These are phyloP conservation scores for Annulohypoxylon bovei DNA, from an alignment of 495 filamentous ascomycete genomes.

Conservation along the genomic window DNA sequence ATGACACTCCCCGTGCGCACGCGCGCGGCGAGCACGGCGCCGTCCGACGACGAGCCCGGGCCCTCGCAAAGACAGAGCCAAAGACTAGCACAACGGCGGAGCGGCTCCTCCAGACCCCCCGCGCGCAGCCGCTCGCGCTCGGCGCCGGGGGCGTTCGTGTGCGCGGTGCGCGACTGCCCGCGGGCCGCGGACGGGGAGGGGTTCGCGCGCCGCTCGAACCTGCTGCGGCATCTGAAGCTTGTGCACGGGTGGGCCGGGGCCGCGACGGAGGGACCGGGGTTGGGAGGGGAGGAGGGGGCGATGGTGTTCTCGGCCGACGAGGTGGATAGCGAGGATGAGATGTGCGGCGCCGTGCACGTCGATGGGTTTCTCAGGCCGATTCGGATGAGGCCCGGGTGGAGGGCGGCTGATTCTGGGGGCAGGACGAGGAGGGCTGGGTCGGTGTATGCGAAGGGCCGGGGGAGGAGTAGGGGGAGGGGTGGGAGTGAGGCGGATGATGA, in stretches of 20 bases:
- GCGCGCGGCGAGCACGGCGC: not conserved
- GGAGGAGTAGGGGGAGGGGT: slow-evolving; percentile 24
- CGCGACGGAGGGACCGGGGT: not conserved
- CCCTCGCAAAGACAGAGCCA: not conserved
- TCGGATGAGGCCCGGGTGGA: slow-evolving; percentile 48
- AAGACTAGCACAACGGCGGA: too few species aligned
- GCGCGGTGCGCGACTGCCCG: slow-evolving; percentile 46
- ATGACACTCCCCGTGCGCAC: not conserved
- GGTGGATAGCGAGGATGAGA: slow-evolving; percentile 58
- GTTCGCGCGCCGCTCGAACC: slow-evolving; percentile 43
- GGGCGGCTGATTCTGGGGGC: slow-evolving; percentile 11
- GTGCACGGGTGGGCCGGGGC: slow-evolving; percentile 48
- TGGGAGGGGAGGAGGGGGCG: slow-evolving; percentile 12
- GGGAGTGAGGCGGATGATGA: slow-evolving; percentile 30
- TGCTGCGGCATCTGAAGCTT: slow-evolving; percentile 49
- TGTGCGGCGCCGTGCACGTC: slow-evolving; percentile 62
- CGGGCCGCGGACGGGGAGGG: slow-evolving; percentile 43
- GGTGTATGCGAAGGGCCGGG: not conserved
- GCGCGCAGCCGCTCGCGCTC: slow-evolving; percentile 23
- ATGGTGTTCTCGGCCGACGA: slow-evolving; percentile 38
- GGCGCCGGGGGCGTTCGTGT: slow-evolving; percentile 32
- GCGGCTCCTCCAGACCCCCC: not conserved
- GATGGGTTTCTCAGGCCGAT: slow-evolving; percentile 62
- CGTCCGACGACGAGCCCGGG: slow-evolving; percentile 8
- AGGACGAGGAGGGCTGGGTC: slow-evolving; percentile 24